These are phyloP conservation scores for Stevia rebaudiana DNA, from an alignment of 140 eudicot species.

Conservation along the genomic window DNA sequence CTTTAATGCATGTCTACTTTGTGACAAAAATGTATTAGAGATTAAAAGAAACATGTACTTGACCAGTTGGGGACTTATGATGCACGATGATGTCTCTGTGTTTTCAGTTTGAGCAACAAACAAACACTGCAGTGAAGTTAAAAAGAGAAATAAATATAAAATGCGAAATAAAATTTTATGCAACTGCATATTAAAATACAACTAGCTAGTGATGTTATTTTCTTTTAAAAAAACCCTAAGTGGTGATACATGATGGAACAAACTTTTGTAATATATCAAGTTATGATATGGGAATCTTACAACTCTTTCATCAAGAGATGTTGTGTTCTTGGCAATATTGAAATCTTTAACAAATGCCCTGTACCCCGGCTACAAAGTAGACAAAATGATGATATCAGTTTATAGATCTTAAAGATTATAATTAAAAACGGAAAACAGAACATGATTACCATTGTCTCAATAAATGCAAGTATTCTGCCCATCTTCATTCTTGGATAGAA, in stretches of 20 bases:
- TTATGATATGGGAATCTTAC: slow-evolving; percentile 34
- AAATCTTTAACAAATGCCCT: slow-evolving; percentile 59
- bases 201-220: not conserved
- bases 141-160: not conserved
- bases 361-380: slow-evolving; percentile 51
- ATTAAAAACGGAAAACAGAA: not conserved
- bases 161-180: not conserved
- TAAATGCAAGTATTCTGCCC: slow-evolving; percentile 48
- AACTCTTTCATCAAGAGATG: slow-evolving; percentile 29
- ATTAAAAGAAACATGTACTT: slow-evolving; percentile 37
- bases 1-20: not conserved
- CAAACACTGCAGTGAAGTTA: slow-evolving; percentile 45
- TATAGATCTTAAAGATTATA: not conserved
- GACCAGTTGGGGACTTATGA: slow-evolving; percentile 59
- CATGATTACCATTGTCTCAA: slow-evolving; percentile 48
- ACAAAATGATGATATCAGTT: slow-evolving; percentile 17
- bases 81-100: slow-evolving; percentile 69
- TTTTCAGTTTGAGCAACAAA: slow-evolving; percentile 64
- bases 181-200: not conserved
- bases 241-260: not conserved
- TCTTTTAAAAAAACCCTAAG: not conserved
- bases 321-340: slow-evolving; percentile 38
- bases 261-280: not conserved
- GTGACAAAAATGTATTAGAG: slow-evolving; percentile 4
- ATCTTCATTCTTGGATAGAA: slow-evolving; percentile 68